These are phyloP conservation scores for Acacia confusa DNA, from an alignment of 306 rosid species.

Conservation along the genomic window DNA sequence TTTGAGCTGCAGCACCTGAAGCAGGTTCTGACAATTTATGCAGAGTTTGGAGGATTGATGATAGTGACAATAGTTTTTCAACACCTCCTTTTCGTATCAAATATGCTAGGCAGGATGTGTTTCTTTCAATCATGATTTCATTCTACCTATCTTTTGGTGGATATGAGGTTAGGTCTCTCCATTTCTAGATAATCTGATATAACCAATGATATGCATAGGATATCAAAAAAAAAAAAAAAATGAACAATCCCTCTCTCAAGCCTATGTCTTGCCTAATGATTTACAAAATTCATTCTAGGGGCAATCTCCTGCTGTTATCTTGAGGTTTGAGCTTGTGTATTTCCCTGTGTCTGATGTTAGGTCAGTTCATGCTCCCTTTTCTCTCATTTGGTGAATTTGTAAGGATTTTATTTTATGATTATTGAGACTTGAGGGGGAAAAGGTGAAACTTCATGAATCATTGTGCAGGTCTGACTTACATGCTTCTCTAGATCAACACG, in stretches of 20 bases:
- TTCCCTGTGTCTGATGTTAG: slow-evolving; percentile 57
- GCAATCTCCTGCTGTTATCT: slow-evolving; percentile 58
- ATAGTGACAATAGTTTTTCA: slow-evolving; percentile 88
- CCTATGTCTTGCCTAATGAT: slow-evolving; percentile 22
- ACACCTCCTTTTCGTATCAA: slow-evolving; percentile 79
- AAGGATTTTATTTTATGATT: slow-evolving; percentile 8
- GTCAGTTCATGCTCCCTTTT: slow-evolving; percentile 49
- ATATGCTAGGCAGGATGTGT: slow-evolving; percentile 88
- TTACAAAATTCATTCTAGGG: slow-evolving; percentile 46
- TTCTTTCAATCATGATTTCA: slow-evolving; percentile 84
- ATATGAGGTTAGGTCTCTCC: slow-evolving; percentile 54
- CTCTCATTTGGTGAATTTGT: not conserved
- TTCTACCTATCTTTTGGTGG: slow-evolving; percentile 70
- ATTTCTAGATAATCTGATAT: slow-evolving; percentile 3
- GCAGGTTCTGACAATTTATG: slow-evolving; percentile 69
- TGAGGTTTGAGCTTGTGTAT: slow-evolving; percentile 92
- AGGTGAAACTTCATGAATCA: slow-evolving; percentile 29
- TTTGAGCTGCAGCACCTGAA: slow-evolving; percentile 80
- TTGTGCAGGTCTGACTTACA: slow-evolving; percentile 65
- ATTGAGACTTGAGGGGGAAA: not conserved
- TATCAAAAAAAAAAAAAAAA: not conserved
- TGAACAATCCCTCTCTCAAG: not conserved
- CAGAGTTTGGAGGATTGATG: slow-evolving; percentile 92
- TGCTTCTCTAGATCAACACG: slow-evolving; percentile 52
- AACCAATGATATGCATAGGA: not conserved